These are phyloP conservation scores for Bauhinia variegata DNA, from an alignment of 306 rosid species.

Conservation along the genomic window DNA sequence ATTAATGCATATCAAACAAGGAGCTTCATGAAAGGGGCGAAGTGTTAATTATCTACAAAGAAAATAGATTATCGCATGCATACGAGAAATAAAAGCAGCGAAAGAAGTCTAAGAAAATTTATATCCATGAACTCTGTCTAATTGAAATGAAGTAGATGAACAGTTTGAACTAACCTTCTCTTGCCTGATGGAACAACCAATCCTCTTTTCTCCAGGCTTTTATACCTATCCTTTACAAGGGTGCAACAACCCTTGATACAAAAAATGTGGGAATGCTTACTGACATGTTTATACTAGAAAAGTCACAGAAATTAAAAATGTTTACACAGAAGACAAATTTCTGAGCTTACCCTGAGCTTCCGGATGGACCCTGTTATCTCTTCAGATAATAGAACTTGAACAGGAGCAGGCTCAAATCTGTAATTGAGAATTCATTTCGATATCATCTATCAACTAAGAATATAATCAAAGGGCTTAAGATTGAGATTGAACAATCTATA, in stretches of 20 bases:
- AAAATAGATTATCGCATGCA: too few relatives aligned
- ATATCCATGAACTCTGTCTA: too few relatives aligned
- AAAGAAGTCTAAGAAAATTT: too few relatives aligned
- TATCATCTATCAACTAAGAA: neutral
- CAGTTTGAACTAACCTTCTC: slow-evolving; percentile 58
- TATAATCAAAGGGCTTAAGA: neutral
- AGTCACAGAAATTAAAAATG: slow-evolving; percentile 7
- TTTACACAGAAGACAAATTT: neutral
- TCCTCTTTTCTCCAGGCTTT: slow-evolving; percentile 92
- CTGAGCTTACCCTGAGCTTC: slow-evolving; percentile 67
- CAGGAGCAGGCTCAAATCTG: slow-evolving; percentile 89
- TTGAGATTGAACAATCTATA: too few relatives aligned
- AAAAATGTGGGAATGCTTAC: slow-evolving; percentile 32
- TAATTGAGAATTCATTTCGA: slow-evolving; percentile 11
- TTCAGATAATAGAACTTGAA: slow-evolving; percentile 84
- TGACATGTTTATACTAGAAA: slow-evolving; percentile 11
- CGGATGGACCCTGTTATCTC: slow-evolving; percentile 90
- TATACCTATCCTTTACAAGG: slow-evolving; percentile 78
- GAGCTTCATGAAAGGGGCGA: too few relatives aligned
- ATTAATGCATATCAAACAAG: too few relatives aligned
- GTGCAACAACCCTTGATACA: slow-evolving; percentile 75
- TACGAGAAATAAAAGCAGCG: too few relatives aligned
- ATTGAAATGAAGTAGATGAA: neutral
- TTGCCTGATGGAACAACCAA: slow-evolving; percentile 63
- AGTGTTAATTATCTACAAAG: too few relatives aligned